Base-by-base conservation (phyloP, 2,329 filamentous ascomycete genomes). In the Microdochium nivale region DNA sequence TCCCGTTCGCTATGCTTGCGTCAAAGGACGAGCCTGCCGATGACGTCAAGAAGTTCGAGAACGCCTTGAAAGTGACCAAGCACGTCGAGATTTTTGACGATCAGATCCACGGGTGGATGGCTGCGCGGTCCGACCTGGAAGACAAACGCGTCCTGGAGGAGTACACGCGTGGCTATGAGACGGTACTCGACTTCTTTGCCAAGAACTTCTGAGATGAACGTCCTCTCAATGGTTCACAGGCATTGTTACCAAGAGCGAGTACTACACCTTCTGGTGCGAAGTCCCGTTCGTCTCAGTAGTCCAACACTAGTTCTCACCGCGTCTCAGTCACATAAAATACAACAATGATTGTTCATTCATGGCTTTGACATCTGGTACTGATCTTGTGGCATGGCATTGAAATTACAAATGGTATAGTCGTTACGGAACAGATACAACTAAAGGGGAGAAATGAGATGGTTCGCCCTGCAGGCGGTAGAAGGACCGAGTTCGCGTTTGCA, bases 41-140 rank as follows among this genome's bases (percentile, higher is more conserved):
- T 3, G 74, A 73, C 37, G 77, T 84, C 40, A 69, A 79, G 64
- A 71, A 79, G 62, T 83, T 80, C 55, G 73, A 79, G 62, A 65
- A 70, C n/a, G 70, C 69, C 10, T 72, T 87, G 49, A 70, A 67
- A 25, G 76, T 70, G 2, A 67, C 77, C 53, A 81, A 82, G 60
- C 75, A 83, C 55, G 77, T 86, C 50, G 83, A 88, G 71, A 81
- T 65, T n/a, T 88, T 86, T 60, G 59, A 61, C 24, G 81, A 81
- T 60, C 84, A 86, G 74, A 76, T 83, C 62, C 85, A 88, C 67
- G 85, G 85, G 46, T 88, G 84, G 83, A 88, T 88, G 85, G 82
- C 80, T 1, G 84, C 85, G 1, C 77, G 84, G 25, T 74, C 78
- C 0, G 70, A 87, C 60, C 68, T 88, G 27, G 70, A 74, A 32